A percentile compares a stretch with the other conserved stretches of the same genome.
Conservation (phyloP, 768 basidiomycete genomes). For the Trametes villosa region DNA sequence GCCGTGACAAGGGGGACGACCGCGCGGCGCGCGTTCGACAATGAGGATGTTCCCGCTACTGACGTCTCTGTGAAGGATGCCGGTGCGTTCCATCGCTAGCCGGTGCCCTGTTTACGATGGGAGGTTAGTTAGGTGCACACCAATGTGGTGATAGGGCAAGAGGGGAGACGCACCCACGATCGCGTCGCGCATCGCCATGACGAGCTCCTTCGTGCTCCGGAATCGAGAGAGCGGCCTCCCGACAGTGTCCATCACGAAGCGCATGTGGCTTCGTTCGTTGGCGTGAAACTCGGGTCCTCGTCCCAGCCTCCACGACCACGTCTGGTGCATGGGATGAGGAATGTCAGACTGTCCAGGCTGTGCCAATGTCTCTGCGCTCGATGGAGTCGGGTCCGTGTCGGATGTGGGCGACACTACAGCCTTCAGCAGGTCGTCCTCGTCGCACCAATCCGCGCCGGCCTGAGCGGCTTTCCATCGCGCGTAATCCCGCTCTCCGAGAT, state of each 20-base stretch:
- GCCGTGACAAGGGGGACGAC: background rate
- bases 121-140: background rate
- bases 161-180: slow-evolving; percentile 9
- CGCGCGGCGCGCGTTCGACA: background rate
- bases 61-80: background rate
- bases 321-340: slow-evolving; percentile 7
- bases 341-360: too few relatives aligned
- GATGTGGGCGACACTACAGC: background rate
- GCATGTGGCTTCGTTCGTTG: slow-evolving; percentile 18
- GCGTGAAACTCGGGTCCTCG: background rate
- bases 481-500: background rate
- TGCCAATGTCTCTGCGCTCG: too few relatives aligned
- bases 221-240: slow-evolving; percentile 13
- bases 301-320: slow-evolving; percentile 1
- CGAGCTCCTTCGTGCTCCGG: slow-evolving; percentile 12
- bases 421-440: background rate
- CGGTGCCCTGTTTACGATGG: background rate
- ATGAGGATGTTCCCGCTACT: slow-evolving; percentile 10
- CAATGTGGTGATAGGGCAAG: too few relatives aligned
- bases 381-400: background rate
- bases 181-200: slow-evolving; percentile 15
- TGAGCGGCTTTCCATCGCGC: background rate
- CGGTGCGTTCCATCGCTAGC: background rate
- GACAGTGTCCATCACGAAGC: slow-evolving; percentile 13
- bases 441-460: background rate